These are phyloP conservation scores for Diplocarpon rosae DNA, from an alignment of 2,329 filamentous ascomycete species.

Conservation along the genomic window DNA sequence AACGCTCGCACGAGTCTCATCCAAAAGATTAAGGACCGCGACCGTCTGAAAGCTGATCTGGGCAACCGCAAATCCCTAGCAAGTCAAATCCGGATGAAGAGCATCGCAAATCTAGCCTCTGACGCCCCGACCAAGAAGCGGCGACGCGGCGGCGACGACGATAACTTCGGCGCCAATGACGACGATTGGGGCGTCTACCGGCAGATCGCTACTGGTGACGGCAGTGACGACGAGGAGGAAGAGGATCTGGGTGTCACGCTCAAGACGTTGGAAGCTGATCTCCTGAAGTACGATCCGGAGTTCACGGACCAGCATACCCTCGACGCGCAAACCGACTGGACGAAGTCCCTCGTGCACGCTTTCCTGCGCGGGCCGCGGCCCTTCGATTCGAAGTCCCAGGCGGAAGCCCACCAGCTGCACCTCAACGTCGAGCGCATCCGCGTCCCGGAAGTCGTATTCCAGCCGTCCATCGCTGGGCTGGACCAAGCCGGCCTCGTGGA, in stretches of 20 bases:
- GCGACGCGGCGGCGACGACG: slow-evolving; percentile 78
- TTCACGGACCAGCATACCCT: slow-evolving; percentile 90
- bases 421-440: slow-evolving; percentile 94
- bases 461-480: slow-evolving; percentile 80
- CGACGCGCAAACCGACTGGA: slow-evolving; percentile 92
- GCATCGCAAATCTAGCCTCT: slow-evolving; percentile 86
- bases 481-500: slow-evolving; percentile 92
- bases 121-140: slow-evolving; percentile 79
- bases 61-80: slow-evolving; percentile 95
- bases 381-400: slow-evolving; percentile 69
- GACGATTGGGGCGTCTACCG: slow-evolving; percentile 98
- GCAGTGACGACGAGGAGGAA: slow-evolving; percentile 82
- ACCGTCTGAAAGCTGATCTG: slow-evolving; percentile 84
- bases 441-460: slow-evolving; percentile 86
- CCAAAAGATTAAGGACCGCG: slow-evolving; percentile 83
- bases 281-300: slow-evolving; percentile 74
- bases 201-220: slow-evolving; percentile 74
- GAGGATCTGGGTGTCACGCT: slow-evolving; percentile 69
- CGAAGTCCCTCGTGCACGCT: slow-evolving; percentile 78
- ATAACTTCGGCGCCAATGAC: slow-evolving; percentile 93
- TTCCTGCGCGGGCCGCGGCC: slow-evolving; percentile 82
- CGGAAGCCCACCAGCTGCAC: slow-evolving; percentile 78
- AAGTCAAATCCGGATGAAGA: slow-evolving; percentile 97
- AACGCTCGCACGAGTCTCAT: slow-evolving; percentile 59
- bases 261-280: slow-evolving; percentile 68